phyloP scores from a whole-genome alignment of 2,329 filamentous ascomycete genomes.

The Scorias spongiosa region DNA sequence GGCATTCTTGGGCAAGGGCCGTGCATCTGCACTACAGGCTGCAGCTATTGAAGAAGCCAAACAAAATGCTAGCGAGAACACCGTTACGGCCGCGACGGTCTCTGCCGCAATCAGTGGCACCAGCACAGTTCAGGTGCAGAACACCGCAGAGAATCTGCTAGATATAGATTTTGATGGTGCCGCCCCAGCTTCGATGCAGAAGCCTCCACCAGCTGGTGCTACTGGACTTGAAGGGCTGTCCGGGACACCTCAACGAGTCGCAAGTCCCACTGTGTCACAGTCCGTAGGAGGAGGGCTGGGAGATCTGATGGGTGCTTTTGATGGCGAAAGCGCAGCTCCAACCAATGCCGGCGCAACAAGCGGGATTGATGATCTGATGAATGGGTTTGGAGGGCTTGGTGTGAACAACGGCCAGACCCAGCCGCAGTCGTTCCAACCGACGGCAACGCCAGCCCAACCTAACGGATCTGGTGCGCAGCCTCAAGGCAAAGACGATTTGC shows the following conservation, averaged over 20 bases:
- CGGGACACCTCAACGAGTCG: conserved; percentile 53
- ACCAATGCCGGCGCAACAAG: conserved; percentile 3
- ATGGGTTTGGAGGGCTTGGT: conserved; percentile 71
- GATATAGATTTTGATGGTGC: conserved; percentile 94
- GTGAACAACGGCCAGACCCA: conserved; percentile 42
- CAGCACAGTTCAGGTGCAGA: conserved; percentile 40
- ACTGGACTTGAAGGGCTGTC: conserved; percentile 39
- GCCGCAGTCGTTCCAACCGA: conserved; percentile 24
- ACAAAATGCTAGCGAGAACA: conserved; percentile 83
- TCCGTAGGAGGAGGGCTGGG: conserved; percentile 13
- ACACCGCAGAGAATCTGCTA: conserved; percentile 82
- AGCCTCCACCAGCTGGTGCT: conserved; percentile 36
- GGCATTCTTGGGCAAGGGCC: conserved; percentile 92
- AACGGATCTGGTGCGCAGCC: conserved; percentile 34
- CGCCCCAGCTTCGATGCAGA: conserved; percentile 72
- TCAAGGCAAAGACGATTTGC: conserved; percentile 36
- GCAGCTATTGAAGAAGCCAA: conserved; percentile 93
- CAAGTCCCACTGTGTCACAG: conserved; percentile 42
- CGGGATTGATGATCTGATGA: conserved; percentile 73
- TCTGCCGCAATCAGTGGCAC: conserved; percentile 46
- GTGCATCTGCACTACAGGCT: conserved; percentile 84
- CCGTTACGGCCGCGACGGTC: conserved; percentile 71
- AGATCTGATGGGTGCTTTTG: conserved; percentile 10
- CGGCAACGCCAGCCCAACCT: conserved; percentile 49
- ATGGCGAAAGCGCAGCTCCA: conserved; percentile 22